These are phyloP conservation scores for Westerdykella sp. DNA, from an alignment of 2,329 filamentous ascomycete genomes.

Conservation along the genomic window DNA sequence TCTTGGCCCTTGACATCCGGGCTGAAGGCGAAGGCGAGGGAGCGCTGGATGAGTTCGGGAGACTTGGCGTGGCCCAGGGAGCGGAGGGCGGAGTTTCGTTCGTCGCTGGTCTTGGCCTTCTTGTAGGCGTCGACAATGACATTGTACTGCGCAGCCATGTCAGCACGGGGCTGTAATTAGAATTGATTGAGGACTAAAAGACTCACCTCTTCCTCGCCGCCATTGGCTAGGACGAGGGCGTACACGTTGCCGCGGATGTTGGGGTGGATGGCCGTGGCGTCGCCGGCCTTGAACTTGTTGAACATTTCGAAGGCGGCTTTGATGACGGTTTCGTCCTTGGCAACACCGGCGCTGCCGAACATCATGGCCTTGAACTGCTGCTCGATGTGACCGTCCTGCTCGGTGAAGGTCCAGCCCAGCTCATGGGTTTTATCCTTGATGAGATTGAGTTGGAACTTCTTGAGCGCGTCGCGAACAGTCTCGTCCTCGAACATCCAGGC, in stretches of 20 bases:
- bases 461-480: constrained; percentile 65
- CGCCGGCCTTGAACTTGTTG: constrained; percentile 71
- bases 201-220: constrained; percentile 71
- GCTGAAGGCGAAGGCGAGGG: constrained; percentile 67
- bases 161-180: constrained; percentile 9
- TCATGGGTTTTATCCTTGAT: constrained; percentile 75
- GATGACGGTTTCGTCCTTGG: constrained; percentile 72
- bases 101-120: constrained; percentile 69
- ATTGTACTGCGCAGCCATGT: constrained; percentile 55
- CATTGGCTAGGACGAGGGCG: constrained; percentile 74
- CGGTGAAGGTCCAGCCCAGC: constrained; percentile 80
- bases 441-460: constrained; percentile 75
- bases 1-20: constrained; percentile 90
- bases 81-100: constrained; percentile 86
- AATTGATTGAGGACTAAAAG: not conserved
- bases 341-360: constrained; percentile 75
- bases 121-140: constrained; percentile 69
- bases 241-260: constrained; percentile 87
- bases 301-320: constrained; percentile 87
- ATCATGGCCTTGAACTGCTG: constrained; percentile 93
- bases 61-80: constrained; percentile 72
- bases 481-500: constrained; percentile 87
- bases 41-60: constrained; percentile 73
- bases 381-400: constrained; percentile 78
- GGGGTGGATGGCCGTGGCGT: constrained; percentile 77